Evolutionary conservation across 73 alveolate species (phyloP), one percentile per base, ranked within the genome.

Genomic region (Paraurostyla sp.): DNA sequence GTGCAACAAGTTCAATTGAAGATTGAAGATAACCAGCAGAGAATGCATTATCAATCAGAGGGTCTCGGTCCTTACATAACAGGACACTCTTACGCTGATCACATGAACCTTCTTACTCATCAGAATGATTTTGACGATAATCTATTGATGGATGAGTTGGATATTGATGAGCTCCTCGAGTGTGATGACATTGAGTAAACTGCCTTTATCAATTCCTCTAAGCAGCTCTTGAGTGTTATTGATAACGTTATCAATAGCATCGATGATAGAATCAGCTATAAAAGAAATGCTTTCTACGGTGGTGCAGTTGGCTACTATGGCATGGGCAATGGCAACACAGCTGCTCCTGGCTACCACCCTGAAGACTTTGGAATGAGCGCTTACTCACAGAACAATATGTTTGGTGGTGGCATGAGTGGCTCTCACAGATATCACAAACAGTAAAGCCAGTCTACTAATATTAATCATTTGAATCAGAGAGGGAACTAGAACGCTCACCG

Each of bases 141-240:
- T 45, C 30, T 73, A 7, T 48, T 73, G 52, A 73, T 46, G 69
- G 86, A 45, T 45, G 86, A 73, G 22, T 50, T 73, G 6, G 71
- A 73, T 25, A 73, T 73, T 25, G 86, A 73, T 45, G 86, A 73
- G 33, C 65, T 73, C 11, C 29, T 73, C 3, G 86, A 73, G 46
- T 43, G 71, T 25, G 86, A 73, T 45, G 86, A 73, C 29, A 73
- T 73, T 73, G 86, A 73, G 32, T 45, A 43, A 27, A 73, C 86
- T 29, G 86, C 86, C 13, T 73, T 73, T 49, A 73, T 73, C 68
- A 48, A 43, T 29, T 45, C 68, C 3, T 73, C 86, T 0, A 73
- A 45, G 56, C 48, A 73, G 65, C 27, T 73, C 18, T 9, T 73
- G 43, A 73, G 71, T 45, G 86, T 45, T 6, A 43, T 73, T 13